Percentiles rank a stretch among this genome's conserved stretches.
These are phyloP conservation scores for Eucalyptus microcorys DNA, from an alignment of 345 rosid species.

Conservation along the genomic window DNA sequence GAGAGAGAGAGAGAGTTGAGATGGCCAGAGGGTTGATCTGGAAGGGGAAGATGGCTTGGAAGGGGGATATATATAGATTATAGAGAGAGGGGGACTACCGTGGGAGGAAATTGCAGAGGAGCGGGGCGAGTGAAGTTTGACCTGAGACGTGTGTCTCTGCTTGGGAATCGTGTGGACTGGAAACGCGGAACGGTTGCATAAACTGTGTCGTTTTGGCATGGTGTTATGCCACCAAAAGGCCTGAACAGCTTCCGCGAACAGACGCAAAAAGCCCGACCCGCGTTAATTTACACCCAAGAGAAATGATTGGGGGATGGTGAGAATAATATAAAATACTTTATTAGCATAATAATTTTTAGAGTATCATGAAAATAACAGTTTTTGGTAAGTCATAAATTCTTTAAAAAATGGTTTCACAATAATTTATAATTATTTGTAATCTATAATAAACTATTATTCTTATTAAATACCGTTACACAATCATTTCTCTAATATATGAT, in stretches of 20 bases:
- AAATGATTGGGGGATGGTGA: no score
- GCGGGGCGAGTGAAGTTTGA: background rate
- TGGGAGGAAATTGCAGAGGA: background rate
- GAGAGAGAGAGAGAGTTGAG: background rate
- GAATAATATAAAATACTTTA: no score
- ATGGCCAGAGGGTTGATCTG: background rate
- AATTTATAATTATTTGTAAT: no score
- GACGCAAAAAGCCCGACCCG: background rate
- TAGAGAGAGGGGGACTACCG: background rate
- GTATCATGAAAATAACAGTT: fast-evolving
- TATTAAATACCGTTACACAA: fast-evolving
- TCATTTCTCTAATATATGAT: fast-evolving
- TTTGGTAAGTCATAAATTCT: fast-evolving
- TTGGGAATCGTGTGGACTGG: background rate
- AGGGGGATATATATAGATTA: background rate
- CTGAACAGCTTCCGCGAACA: no score
- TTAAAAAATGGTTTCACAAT: fast-evolving
- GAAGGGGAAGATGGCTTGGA: background rate
- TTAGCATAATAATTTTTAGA: no score
- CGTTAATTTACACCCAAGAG: background rate
- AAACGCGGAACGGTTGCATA: background rate
- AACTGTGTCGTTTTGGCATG: background rate
- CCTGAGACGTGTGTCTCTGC: no score
- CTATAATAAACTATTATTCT: fast-evolving
- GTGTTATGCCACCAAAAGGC: background rate